These are phyloP conservation scores for Lasiodiplodia sp. DNA, from an alignment of 2,329 filamentous ascomycete species.

Conservation along the genomic window DNA sequence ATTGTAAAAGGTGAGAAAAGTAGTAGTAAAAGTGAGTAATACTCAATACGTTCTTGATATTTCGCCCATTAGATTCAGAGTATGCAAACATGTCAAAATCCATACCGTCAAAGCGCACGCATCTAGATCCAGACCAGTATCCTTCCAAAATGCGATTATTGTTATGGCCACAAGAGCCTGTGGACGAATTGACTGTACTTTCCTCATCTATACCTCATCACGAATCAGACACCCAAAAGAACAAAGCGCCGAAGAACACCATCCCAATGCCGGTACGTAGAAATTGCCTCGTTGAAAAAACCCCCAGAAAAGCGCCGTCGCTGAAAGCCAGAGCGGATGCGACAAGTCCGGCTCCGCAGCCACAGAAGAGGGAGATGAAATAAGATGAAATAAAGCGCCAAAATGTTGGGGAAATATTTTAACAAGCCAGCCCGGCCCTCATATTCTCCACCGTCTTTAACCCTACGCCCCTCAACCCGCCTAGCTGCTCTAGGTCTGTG, in stretches of 20 bases:
- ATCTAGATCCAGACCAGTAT: neutral
- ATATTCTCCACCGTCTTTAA: slow-evolving; percentile 60
- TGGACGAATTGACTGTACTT: neutral
- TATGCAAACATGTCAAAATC: too few species aligned
- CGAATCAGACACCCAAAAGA: neutral
- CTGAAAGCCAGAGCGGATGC: slow-evolving; percentile 7
- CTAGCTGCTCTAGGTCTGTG: slow-evolving; percentile 52
- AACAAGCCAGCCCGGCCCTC: slow-evolving; percentile 47
- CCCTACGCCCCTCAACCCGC: slow-evolving; percentile 57
- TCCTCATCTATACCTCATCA: neutral
- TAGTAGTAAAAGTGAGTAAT: too few species aligned
- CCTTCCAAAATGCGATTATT: neutral
- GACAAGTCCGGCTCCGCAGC: neutral
- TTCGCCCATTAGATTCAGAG: too few species aligned
- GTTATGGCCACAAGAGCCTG: neutral
- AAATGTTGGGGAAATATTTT: neutral
- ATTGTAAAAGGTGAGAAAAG: too few species aligned
- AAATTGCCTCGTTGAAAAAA: neutral
- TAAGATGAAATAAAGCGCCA: neutral
- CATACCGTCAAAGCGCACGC: neutral
- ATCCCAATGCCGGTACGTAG: slow-evolving; percentile 4
- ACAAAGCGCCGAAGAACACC: slow-evolving; percentile 7
- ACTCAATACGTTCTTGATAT: too few species aligned
- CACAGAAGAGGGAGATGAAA: neutral
- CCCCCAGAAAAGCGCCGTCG: slow-evolving; percentile 4